Evolutionary conservation across 2,329 filamentous ascomycete species (phyloP).

Genomic region (Pestalotiopsis sp.): DNA sequence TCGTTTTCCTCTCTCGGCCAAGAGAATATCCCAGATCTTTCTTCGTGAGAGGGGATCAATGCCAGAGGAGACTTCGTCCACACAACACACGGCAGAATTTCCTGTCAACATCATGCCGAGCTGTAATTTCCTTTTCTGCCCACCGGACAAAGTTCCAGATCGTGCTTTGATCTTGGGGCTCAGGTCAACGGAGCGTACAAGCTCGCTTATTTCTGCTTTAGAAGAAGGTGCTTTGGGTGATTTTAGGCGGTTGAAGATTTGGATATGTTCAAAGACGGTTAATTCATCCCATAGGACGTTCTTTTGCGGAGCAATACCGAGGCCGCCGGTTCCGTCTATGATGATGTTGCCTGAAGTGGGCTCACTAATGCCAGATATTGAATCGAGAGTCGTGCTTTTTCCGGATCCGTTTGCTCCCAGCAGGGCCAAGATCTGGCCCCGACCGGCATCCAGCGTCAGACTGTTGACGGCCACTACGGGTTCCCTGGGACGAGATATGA

Average conservation of each 20-base stretch:
- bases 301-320: slow-evolving; percentile 89
- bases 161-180: slow-evolving; percentile 71
- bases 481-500: slow-evolving; percentile 52
- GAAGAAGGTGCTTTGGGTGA: slow-evolving; percentile 58
- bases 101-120: slow-evolving; percentile 95
- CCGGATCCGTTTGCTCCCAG: slow-evolving; percentile 89
- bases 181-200: slow-evolving; percentile 75
- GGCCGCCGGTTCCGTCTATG: slow-evolving; percentile 75
- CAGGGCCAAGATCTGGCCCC: slow-evolving; percentile 83
- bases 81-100: slow-evolving; percentile 83
- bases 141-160: slow-evolving; percentile 81
- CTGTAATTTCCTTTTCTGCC: slow-evolving; percentile 90
- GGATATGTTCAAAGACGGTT: slow-evolving; percentile 82
- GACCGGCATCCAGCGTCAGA: slow-evolving; percentile 70
- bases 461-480: slow-evolving; percentile 79
- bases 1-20: slow-evolving; percentile 78
- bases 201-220: slow-evolving; percentile 60
- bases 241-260: slow-evolving; percentile 84
- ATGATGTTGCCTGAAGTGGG: slow-evolving; percentile 77
- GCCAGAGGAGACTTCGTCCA: slow-evolving; percentile 89
- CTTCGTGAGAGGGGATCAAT: slow-evolving; percentile 83
- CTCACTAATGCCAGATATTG: slow-evolving; percentile 80
- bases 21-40: slow-evolving; percentile 92
- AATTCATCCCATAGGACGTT: slow-evolving; percentile 93
- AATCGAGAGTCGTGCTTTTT: slow-evolving; percentile 87